phyloP scores from a whole-genome alignment of 768 basidiomycete species.

The Pleurotus pulmonarius region DNA sequence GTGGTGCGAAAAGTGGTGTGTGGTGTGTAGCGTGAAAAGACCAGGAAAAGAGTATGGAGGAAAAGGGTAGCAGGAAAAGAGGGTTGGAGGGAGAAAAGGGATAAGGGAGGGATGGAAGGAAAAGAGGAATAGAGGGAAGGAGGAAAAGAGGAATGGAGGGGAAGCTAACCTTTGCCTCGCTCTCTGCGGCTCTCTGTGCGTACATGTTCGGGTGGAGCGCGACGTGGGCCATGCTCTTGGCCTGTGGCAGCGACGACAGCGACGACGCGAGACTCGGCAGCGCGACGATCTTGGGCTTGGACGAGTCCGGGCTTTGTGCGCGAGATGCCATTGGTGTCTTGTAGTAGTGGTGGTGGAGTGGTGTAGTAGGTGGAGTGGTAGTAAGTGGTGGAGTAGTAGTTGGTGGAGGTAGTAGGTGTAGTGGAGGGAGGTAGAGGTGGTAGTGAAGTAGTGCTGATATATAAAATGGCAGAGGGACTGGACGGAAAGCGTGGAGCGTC shows the following conservation, averaged over 20 bases:
- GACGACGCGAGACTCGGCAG: conserved; percentile 71
- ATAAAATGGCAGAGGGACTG: too few species aligned
- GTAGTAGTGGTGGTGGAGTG: conserved; percentile 17
- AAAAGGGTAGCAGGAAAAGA: too few species aligned
- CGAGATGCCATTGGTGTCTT: conserved; percentile 31
- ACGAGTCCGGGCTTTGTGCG: conserved; percentile 36
- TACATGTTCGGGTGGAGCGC: conserved; percentile 70
- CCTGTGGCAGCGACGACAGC: conserved; percentile 66
- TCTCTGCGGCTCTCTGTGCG: conserved; percentile 62
- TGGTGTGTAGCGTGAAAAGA: too few species aligned
- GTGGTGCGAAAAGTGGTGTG: too few species aligned
- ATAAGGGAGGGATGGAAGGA: too few species aligned
- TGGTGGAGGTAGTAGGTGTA: too few species aligned
- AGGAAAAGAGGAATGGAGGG: too few species aligned
- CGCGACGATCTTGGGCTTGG: conserved; percentile 48
- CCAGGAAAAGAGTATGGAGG: too few species aligned
- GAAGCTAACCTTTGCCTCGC: conserved; percentile 65
- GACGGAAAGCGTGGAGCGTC: conserved; percentile 11
- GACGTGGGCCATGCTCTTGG: conserved; percentile 64
- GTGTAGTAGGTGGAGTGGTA: conserved; percentile 16
- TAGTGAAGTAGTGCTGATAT: not conserved
- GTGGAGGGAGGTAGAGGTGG: too few species aligned
- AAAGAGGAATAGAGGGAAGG: too few species aligned
- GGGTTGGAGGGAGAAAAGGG: too few species aligned
- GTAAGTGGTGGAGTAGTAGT: not conserved